Percentiles rank a stretch among this genome's conserved stretches.
These are phyloP conservation scores for Piper betle DNA, from an alignment of 164 flowering plant species.

Conservation along the genomic window DNA sequence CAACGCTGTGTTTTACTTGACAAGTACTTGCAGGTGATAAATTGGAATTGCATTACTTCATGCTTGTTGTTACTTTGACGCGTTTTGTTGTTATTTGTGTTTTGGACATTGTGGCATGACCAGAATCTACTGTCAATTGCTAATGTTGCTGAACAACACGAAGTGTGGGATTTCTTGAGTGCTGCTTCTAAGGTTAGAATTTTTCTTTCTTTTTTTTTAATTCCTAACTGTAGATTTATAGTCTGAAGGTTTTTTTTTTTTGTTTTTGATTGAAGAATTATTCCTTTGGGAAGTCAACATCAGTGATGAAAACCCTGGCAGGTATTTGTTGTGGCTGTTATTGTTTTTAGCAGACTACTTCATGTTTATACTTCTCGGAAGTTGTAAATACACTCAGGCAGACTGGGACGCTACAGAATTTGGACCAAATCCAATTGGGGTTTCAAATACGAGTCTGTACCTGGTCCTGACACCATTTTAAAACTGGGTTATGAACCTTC, in stretches of 20 bases:
- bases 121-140: slow-evolving; percentile 96
- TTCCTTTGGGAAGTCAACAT: slow-evolving; percentile 83
- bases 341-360: not conserved
- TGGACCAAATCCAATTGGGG: too few species aligned
- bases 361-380: not conserved
- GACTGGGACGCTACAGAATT: too few species aligned
- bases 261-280: slow-evolving; percentile 48
- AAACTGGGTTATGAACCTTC: too few species aligned
- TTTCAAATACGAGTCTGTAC: too few species aligned
- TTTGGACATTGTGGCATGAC: slow-evolving; percentile 2
- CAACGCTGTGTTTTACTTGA: slow-evolving; percentile 98
- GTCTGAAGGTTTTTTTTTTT: slow-evolving; percentile 8
- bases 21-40: slow-evolving; percentile 74
- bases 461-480: too few species aligned
- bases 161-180: slow-evolving; percentile 97
- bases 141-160: slow-evolving; percentile 99
- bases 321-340: slow-evolving; percentile 27
- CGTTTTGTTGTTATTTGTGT: not conserved
- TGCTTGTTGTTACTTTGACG: not conserved
- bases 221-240: not conserved
- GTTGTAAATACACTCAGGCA: too few species aligned
- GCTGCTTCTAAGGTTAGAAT: slow-evolving; percentile 69
- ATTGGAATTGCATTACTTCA: not conserved
- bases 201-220: slow-evolving; percentile 1
- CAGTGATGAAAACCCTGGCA: slow-evolving; percentile 91